phyloP scores from a whole-genome alignment of 2,329 filamentous ascomycete genomes.

The Diaporthe helianthi region DNA sequence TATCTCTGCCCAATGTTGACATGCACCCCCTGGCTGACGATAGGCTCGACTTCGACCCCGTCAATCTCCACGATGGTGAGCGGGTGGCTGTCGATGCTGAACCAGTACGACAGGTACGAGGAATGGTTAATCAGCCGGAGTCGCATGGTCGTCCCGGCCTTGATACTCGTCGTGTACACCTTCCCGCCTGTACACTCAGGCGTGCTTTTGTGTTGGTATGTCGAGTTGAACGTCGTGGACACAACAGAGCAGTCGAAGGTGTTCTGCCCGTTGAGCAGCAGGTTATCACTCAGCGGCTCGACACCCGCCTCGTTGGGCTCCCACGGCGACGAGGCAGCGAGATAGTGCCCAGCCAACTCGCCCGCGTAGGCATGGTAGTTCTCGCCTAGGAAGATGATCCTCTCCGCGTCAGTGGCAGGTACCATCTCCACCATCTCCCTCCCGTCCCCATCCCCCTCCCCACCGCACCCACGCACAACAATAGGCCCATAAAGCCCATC shows the following conservation, averaged over 20 bases:
- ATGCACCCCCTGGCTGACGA: conserved; percentile 45
- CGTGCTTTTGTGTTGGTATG: conserved; percentile 26
- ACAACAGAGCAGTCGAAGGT: conserved; percentile 44
- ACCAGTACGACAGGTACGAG: conserved; percentile 47
- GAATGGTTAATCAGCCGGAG: conserved; percentile 51
- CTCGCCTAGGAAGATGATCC: conserved; percentile 49
- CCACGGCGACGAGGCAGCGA: conserved; percentile 45
- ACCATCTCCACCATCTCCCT: conserved; percentile 40
- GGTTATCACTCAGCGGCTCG: conserved; percentile 50
- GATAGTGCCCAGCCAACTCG: conserved; percentile 44
- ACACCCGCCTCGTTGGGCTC: conserved; percentile 45
- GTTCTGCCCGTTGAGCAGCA: conserved; percentile 50
- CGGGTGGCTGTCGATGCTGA: conserved; percentile 49
- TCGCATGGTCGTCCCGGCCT: conserved; percentile 40
- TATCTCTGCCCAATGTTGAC: conserved; percentile 50
- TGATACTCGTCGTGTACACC: conserved; percentile 44
- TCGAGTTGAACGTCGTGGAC: conserved; percentile 40
- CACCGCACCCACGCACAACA: conserved; percentile 43
- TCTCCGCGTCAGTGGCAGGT: conserved; percentile 43
- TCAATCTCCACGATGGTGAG: conserved; percentile 50
- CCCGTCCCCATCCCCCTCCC: conserved; percentile 39
- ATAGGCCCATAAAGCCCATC: conserved; percentile 70
- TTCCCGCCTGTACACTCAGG: conserved; percentile 43
- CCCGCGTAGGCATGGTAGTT: conserved; percentile 48
- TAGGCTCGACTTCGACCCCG: conserved; percentile 47